Percentiles rank a stretch among this genome's conserved stretches.
Evolutionary conservation across 106 monocot genomes (phyloP).

Genomic region (Dioscorea zingiberensis): DNA sequence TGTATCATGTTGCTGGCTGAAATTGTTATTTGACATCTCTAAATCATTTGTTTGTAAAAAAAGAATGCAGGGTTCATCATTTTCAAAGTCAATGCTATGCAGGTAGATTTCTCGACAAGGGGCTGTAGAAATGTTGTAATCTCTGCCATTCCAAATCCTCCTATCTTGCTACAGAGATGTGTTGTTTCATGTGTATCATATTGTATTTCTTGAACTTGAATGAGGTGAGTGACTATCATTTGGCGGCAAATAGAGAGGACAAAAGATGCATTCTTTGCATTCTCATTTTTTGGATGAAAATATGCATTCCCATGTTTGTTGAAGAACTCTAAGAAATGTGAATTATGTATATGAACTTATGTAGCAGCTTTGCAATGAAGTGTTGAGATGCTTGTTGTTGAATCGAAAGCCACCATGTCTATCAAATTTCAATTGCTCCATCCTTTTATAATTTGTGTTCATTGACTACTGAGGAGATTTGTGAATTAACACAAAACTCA

Average conservation of each 20-base stretch:
- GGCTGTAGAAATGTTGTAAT: conserved; percentile 1
- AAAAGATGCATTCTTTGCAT: conserved; percentile 3
- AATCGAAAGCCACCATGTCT: no score
- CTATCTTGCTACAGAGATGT: conserved; percentile 11
- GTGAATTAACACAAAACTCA: no score
- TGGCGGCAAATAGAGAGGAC: not conserved
- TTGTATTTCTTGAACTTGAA: conserved; percentile 4
- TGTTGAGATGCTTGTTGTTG: no score
- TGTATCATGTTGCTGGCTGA: not conserved
- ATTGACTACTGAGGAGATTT: no score
- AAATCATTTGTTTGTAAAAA: no score
- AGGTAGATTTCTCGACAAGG: not conserved
- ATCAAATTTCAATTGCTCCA: no score
- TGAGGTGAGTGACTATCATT: conserved; percentile 7
- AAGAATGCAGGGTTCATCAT: conserved; percentile 14
- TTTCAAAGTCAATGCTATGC: not conserved
- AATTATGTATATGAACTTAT: no score
- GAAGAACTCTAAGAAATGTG: no score
- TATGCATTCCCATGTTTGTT: no score
- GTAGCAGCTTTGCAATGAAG: no score
- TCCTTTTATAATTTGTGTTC: no score
- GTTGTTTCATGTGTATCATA: conserved; percentile 10
- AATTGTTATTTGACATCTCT: not conserved
- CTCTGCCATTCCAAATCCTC: not conserved
- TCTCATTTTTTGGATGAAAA: no score